Percentiles rank a stretch among this genome's conserved stretches.
phyloP scores from a whole-genome alignment of 2,329 filamentous ascomycete species.

The Ophiostoma montium region DNA sequence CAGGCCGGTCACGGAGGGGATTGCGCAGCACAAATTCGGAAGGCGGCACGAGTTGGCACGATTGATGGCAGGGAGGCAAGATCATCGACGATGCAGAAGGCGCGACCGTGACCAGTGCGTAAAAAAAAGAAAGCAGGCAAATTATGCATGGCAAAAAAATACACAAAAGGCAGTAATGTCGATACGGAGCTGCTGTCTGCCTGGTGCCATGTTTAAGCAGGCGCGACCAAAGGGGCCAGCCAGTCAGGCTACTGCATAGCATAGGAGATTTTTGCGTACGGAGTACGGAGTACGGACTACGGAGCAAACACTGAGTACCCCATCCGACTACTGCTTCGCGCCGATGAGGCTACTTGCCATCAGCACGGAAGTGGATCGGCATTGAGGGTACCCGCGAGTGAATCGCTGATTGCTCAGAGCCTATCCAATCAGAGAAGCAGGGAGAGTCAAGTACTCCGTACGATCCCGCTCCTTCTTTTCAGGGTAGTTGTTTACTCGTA shows the following conservation, averaged over 20 bases:
- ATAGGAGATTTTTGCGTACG: not conserved
- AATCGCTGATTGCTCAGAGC: no score
- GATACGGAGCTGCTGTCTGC: not conserved
- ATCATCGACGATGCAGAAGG: not conserved
- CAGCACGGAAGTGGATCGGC: not conserved
- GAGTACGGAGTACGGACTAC: not conserved
- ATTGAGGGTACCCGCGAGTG: not conserved
- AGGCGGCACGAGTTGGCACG: not conserved
- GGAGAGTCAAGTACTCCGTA: no score
- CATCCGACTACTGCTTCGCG: not conserved
- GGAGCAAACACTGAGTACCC: not conserved
- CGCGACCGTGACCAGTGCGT: not conserved
- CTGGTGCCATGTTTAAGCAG: not conserved
- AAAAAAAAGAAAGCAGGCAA: not conserved
- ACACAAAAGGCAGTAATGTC: not conserved
- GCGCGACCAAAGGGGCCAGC: not conserved
- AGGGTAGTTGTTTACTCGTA: no score
- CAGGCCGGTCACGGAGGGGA: not conserved
- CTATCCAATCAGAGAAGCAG: no score
- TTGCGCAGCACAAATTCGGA: not conserved
- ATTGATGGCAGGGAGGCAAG: not conserved
- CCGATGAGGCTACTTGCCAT: not conserved
- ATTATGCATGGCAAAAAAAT: not conserved
- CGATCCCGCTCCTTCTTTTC: no score
- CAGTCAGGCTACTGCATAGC: not conserved